Evolutionary conservation across 495 filamentous ascomycete species (phyloP), one percentile per base, ranked within the genome.

Genomic region (Neurospora sublineolata): DNA sequence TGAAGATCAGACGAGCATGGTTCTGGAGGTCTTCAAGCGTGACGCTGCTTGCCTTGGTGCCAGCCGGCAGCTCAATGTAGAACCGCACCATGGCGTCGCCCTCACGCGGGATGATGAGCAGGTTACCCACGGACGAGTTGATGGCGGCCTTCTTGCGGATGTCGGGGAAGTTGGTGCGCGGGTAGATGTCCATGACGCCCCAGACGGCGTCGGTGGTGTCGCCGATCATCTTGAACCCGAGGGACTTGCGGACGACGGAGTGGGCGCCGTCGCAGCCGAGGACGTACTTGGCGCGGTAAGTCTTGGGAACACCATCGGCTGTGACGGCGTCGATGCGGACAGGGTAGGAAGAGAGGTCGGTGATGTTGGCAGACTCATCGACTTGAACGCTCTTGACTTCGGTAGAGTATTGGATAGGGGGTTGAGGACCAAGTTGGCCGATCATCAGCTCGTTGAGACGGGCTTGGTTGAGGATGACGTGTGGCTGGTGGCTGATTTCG

Each of bases 131-230:
- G 6, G 79, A 67, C 2, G 88, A 87, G 74, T 86, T 86, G 58
- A 91, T 79, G 9, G 85, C 83, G 10, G 77, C 79, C 78, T 89
- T 89, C 69, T 87, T 88, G 68, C 89, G 84, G 73, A 91, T 87
- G 73, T 91, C 89, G 5, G 93, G 93, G 80, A 94, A 97, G 75
- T 89, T 80, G 1, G 93, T 94, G 6, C 82, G 83, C 6, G 91
- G 89, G 39, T 91, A 87, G 72, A 92, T 84, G 72, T 97, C 93
- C 89, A 95, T 91, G 16, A 96, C 93, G 72, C 93, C 93, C 85
- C 85, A 84, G 44, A 83, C 77, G 38, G 89, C 84, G 78, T 94
- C 91, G 39, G 83, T 89, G 75, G 84, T 89, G 76, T 96, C 92
- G 20, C 92, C 93, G 4, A 90, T 74, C 89, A 96, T 90, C 44